Evolutionary conservation across 2,329 filamentous ascomycete species (phyloP).

Genomic region (Penicillium janthinellum): DNA sequence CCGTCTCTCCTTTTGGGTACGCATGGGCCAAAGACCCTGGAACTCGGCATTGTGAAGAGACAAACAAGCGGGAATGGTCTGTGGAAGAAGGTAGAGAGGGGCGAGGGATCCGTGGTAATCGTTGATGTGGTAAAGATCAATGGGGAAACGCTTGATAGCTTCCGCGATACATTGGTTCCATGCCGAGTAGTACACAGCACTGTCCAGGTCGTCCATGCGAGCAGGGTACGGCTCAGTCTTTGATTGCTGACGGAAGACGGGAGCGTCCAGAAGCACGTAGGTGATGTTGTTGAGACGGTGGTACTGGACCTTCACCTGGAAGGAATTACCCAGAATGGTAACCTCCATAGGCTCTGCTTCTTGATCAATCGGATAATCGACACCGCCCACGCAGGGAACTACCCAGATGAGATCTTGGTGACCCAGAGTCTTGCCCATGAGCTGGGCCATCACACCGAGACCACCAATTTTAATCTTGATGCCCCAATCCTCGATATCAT

Average conservation of each 20-base stretch:
- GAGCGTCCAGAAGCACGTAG: constrained; percentile 67
- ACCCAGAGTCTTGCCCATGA: constrained; percentile 68
- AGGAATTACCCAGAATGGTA: constrained; percentile 61
- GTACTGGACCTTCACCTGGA: constrained; percentile 66
- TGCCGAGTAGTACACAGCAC: constrained; percentile 67
- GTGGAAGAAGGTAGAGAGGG: constrained; percentile 64
- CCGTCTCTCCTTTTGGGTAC: constrained; percentile 60
- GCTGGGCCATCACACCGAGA: constrained; percentile 69
- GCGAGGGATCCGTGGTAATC: constrained; percentile 66
- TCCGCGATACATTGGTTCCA: constrained; percentile 72
- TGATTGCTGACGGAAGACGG: constrained; percentile 66
- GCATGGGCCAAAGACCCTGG: constrained; percentile 69
- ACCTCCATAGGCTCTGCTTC: constrained; percentile 63
- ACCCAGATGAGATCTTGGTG: constrained; percentile 69
- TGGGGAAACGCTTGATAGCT: constrained; percentile 63
- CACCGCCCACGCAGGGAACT: constrained; percentile 63
- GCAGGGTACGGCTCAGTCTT: constrained; percentile 66
- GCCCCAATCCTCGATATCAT: constrained; percentile 69
- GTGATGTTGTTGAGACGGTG: constrained; percentile 67
- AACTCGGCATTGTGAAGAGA: constrained; percentile 73
- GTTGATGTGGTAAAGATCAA: constrained; percentile 67
- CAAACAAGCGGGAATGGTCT: constrained; percentile 62
- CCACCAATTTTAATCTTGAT: constrained; percentile 74
- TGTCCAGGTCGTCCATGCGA: constrained; percentile 70
- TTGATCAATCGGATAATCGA: constrained; percentile 64